These are phyloP conservation scores for Colletotrichum sp. DNA, from an alignment of 2,329 filamentous ascomycete species.

Conservation along the genomic window DNA sequence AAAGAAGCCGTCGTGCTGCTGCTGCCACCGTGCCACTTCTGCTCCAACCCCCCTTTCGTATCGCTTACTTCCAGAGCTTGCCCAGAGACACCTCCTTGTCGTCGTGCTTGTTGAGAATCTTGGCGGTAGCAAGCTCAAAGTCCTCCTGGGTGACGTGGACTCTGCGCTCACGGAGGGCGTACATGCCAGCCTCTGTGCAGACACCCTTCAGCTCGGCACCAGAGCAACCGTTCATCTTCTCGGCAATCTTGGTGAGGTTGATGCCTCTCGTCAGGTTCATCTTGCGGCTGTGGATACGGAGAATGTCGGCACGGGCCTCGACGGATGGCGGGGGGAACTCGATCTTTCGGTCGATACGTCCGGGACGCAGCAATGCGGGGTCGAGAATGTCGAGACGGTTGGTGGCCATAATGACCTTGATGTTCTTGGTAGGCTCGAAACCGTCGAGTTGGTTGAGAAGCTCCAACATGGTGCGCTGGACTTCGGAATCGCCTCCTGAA, in stretches of 20 bases:
- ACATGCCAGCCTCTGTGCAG: conserved; percentile 99
- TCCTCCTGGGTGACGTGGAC: conserved; percentile 99
- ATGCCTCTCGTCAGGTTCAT: conserved; percentile 99
- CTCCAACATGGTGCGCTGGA: conserved; percentile 98
- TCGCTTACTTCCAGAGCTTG: conserved; percentile 70
- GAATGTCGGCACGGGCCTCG: conserved; percentile 95
- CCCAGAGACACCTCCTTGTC: conserved; percentile 94
- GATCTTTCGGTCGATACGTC: conserved; percentile 97
- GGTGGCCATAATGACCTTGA: conserved; percentile 99
- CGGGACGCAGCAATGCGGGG: conserved; percentile 91
- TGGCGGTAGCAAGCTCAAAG: conserved; percentile 97
- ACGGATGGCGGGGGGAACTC: conserved; percentile 97
- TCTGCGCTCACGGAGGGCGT: conserved; percentile 89
- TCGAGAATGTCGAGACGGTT: conserved; percentile 98
- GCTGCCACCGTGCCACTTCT: background rate
- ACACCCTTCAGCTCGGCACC: conserved; percentile 98
- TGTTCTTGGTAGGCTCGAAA: conserved; percentile 99
- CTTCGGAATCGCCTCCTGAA: conserved; percentile 94
- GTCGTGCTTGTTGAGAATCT: conserved; percentile 99
- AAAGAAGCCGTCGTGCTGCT: conserved; percentile 16
- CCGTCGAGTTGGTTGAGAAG: conserved; percentile 97
- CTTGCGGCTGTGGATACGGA: conserved; percentile 95
- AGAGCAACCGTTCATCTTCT: conserved; percentile 99
- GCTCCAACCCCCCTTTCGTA: background rate
- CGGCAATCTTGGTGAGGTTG: conserved; percentile 96